Evolutionary conservation across 2,329 filamentous ascomycete genomes (phyloP).

Genomic region (Metarhizium brunneum): DNA sequence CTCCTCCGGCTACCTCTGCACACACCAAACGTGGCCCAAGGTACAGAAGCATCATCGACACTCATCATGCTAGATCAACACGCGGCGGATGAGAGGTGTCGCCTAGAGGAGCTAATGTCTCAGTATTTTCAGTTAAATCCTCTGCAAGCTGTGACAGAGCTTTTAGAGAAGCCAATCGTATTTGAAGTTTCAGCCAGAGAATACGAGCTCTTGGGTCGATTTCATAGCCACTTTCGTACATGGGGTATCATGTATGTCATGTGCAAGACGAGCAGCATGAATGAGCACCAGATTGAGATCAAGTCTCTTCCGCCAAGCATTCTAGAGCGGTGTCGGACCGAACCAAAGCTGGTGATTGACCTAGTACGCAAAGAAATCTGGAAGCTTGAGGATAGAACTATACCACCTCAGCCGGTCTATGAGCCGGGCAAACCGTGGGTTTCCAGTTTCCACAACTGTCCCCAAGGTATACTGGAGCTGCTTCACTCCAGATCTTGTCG

Average conservation of each 20-base stretch:
- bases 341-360: constrained; percentile 64
- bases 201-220: constrained; percentile 41
- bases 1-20: constrained; percentile 47
- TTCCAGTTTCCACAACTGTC: constrained; percentile 56
- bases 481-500: constrained; percentile 69
- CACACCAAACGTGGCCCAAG: not conserved
- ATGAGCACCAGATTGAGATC: constrained; percentile 33
- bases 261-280: constrained; percentile 36
- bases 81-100: constrained; percentile 82
- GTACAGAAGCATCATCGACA: constrained; percentile 29
- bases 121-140: constrained; percentile 31
- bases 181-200: constrained; percentile 61
- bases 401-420: constrained; percentile 1
- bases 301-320: constrained; percentile 60
- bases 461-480: constrained; percentile 65
- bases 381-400: constrained; percentile 43
- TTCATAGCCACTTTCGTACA: constrained; percentile 46
- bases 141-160: constrained; percentile 21
- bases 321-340: constrained; percentile 61
- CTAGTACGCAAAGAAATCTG: constrained; percentile 69
- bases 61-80: constrained; percentile 86
- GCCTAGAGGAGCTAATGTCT: constrained; percentile 63
- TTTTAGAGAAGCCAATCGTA: constrained; percentile 42
- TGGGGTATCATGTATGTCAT: constrained; percentile 72
- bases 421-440: constrained; percentile 40